Evolutionary conservation across 1,284 basidiomycete species (phyloP).

Genomic region (Agaricales sp.): DNA sequence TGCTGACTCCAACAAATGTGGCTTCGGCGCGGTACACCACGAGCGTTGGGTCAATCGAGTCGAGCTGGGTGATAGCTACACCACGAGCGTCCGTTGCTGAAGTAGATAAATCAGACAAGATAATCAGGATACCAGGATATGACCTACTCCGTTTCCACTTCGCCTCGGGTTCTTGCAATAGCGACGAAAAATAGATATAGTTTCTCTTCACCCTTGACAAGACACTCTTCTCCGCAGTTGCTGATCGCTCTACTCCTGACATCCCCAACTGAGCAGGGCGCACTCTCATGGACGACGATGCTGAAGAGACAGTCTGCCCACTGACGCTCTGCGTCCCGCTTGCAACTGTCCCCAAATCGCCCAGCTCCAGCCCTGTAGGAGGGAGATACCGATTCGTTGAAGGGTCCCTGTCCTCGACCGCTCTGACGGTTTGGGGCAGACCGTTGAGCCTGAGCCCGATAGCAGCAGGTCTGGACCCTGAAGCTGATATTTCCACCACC

Average conservation of each 20-base stretch:
- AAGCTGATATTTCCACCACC: conserved; percentile 66
- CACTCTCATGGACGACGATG: not conserved
- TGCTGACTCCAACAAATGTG: conserved; percentile 90
- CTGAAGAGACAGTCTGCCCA: not conserved
- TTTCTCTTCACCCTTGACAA: conserved; percentile 80
- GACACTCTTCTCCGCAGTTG: conserved; percentile 68
- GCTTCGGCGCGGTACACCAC: conserved; percentile 96
- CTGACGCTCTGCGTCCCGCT: not conserved
- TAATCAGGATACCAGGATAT: conserved; percentile 7
- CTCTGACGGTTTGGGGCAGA: conserved; percentile 58
- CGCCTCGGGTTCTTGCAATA: conserved; percentile 95
- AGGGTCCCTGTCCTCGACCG: conserved; percentile 56
- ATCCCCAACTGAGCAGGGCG: conserved; percentile 5
- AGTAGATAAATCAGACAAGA: conserved; percentile 8
- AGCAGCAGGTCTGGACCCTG: conserved; percentile 20
- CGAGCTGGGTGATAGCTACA: conserved; percentile 89
- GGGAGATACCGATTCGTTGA: conserved; percentile 30
- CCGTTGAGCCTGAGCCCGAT: conserved; percentile 68
- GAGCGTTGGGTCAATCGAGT: conserved; percentile 95
- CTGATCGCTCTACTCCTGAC: conserved; percentile 40
- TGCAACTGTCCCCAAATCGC: not conserved
- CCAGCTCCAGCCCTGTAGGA: conserved; percentile 6
- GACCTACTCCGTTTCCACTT: conserved; percentile 88
- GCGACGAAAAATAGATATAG: conserved; percentile 97
- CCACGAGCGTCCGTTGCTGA: conserved; percentile 77